A percentile compares a stretch with the other conserved stretches of the same genome.
These are phyloP conservation scores for Penicillium longicatenatum DNA, from an alignment of 495 filamentous ascomycete species.

Conservation along the genomic window DNA sequence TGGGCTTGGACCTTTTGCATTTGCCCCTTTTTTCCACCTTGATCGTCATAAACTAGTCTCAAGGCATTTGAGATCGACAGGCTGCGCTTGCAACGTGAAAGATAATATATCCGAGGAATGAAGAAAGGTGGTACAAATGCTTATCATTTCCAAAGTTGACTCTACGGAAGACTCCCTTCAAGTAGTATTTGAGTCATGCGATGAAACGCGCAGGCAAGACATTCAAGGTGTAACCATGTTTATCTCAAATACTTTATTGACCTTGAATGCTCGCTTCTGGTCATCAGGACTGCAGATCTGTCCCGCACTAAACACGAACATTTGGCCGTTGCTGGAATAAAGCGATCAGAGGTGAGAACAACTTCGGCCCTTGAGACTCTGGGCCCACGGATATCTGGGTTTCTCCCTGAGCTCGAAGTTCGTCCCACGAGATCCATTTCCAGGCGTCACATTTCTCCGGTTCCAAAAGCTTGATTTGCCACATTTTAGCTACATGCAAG, in stretches of 20 bases:
- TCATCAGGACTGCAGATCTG: too few relatives aligned
- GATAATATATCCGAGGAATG: neutral
- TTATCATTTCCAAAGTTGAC: neutral
- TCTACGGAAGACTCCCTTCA: neutral
- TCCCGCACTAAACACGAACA: conserved; percentile 16
- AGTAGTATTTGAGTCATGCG: neutral
- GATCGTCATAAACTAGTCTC: neutral
- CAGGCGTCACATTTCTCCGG: conserved; percentile 67
- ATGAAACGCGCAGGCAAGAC: neutral
- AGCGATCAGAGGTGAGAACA: conserved; percentile 60
- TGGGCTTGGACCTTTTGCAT: neutral
- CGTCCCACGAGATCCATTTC: conserved; percentile 60
- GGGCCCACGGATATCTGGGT: conserved; percentile 9
- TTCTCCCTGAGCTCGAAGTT: conserved; percentile 24
- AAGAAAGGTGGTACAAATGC: neutral
- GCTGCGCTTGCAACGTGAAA: neutral
- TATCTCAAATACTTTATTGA: neutral
- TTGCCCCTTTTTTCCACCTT: neutral
- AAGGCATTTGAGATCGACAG: neutral
- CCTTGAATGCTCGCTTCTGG: neutral
- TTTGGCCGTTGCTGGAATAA: conserved; percentile 51
- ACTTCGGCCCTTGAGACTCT: conserved; percentile 27
- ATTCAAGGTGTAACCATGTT: neutral
- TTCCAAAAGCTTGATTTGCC: conserved; percentile 43
- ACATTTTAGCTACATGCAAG: neutral